phyloP scores from a whole-genome alignment of 192 early-diverging fungal genomes.

The Kappamyces sp. region DNA sequence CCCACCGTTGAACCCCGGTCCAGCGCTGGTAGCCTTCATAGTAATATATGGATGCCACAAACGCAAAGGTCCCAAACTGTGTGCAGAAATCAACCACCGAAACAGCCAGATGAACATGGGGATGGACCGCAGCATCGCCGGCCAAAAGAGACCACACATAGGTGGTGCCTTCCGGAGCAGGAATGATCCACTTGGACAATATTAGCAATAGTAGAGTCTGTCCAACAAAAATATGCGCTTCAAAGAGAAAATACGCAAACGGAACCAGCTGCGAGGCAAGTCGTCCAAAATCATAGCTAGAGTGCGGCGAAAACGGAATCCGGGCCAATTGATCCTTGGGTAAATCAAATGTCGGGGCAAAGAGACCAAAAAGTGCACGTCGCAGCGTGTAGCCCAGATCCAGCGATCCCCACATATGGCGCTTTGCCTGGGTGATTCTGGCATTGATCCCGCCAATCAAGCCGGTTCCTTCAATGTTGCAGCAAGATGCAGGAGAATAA shows the following conservation, averaged over 20 bases:
- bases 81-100: slow-evolving; percentile 30
- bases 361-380: slow-evolving; percentile 18
- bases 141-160: slow-evolving; percentile 23
- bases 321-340: slow-evolving; percentile 11
- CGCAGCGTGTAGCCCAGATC: slow-evolving; percentile 52
- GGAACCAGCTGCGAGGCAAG: no score
- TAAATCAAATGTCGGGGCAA: slow-evolving; percentile 27
- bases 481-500: slow-evolving; percentile 54
- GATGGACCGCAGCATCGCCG: slow-evolving; percentile 22
- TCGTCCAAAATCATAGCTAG: no score
- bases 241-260: slow-evolving; percentile 19
- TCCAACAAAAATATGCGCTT: slow-evolving; percentile 35
- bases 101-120: slow-evolving; percentile 21
- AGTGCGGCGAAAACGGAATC: neutral
- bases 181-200: slow-evolving; percentile 20
- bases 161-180: slow-evolving; percentile 10
- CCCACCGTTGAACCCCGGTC: slow-evolving; percentile 35
- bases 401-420: slow-evolving; percentile 58
- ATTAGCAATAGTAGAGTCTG: slow-evolving; percentile 27
- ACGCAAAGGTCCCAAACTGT: slow-evolving; percentile 10
- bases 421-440: slow-evolving; percentile 58
- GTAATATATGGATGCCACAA: slow-evolving; percentile 24
- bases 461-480: slow-evolving; percentile 36
- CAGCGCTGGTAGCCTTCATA: slow-evolving; percentile 37
- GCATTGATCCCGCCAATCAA: slow-evolving; percentile 44